These are phyloP conservation scores for Insectozyma bohioensis DNA, from an alignment of 1,139 yeast species.

Conservation along the genomic window DNA sequence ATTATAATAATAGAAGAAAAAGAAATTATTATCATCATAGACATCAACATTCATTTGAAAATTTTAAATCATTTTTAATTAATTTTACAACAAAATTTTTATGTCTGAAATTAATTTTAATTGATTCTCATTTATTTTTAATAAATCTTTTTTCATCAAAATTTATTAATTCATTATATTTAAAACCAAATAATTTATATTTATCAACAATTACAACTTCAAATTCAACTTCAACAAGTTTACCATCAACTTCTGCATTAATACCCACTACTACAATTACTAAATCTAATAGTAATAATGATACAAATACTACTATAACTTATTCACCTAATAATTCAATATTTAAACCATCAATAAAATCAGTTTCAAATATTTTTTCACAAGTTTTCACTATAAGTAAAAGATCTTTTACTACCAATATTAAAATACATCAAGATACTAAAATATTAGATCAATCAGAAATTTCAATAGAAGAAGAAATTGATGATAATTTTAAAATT, in stretches of 20 bases:
- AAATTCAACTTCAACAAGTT: not conserved
- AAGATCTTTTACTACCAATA: conserved; percentile 9
- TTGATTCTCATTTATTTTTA: conserved; percentile 12
- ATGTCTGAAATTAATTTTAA: conserved; percentile 11
- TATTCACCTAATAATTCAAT: too few species aligned
- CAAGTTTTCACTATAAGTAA: conserved; percentile 7
- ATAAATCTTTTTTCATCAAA: conserved; percentile 10
- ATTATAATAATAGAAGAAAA: conserved; percentile 1
- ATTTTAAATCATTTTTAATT: too few species aligned
- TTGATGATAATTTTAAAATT: conserved; percentile 20
- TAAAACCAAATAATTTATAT: conserved; percentile 7
- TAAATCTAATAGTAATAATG: not conserved
- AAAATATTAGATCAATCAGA: not conserved
- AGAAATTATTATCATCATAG: conserved; percentile 1
- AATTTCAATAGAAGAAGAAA: not conserved
- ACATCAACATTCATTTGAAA: conserved; percentile 5
- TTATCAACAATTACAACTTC: conserved; percentile 1
- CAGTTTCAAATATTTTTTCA: conserved; percentile 7
- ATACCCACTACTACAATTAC: too few species aligned
- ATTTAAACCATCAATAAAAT: conserved; percentile 2
- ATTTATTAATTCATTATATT: conserved; percentile 10
- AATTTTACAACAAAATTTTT: conserved; percentile 3
- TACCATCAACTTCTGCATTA: not conserved
- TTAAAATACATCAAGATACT: conserved; percentile 1
- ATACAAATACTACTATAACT: not conserved